Percentiles rank a stretch among this genome's conserved stretches.
These are phyloP conservation scores for Cyclotella sp. DNA, from an alignment of 108 stramenopile species.

Conservation along the genomic window DNA sequence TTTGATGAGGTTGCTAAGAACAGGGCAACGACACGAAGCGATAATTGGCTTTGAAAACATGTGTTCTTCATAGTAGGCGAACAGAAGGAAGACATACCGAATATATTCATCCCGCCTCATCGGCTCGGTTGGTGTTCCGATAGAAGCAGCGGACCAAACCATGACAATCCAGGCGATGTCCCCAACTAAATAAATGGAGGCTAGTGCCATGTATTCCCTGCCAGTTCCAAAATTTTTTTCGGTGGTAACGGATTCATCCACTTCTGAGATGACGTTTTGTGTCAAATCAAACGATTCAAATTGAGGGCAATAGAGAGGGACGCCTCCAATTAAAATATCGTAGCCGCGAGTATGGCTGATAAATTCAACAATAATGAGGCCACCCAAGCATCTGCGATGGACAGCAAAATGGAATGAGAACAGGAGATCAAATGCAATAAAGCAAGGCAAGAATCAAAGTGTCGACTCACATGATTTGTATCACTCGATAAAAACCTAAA, in stretches of 20 bases:
- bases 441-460: not conserved
- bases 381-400: not conserved
- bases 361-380: not conserved
- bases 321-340: not conserved
- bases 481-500: constrained; percentile 6
- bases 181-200: not conserved
- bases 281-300: not conserved
- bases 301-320: not conserved
- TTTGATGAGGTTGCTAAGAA: constrained; percentile 9
- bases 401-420: not conserved
- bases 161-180: constrained; percentile 15
- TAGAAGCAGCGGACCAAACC: constrained; percentile 7
- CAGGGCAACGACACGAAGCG: no score
- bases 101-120: not conserved
- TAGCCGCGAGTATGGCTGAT: not conserved
- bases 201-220: not conserved
- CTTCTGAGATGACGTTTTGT: not conserved
- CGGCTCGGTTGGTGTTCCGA: constrained; percentile 23
- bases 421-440: not conserved
- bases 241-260: not conserved
- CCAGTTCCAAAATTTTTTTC: not conserved
- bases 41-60: no score
- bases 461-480: constrained; percentile 27
- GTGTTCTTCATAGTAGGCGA: not conserved
- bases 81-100: not conserved